Conservation (phyloP, 495 filamentous ascomycete species). For the Alectoria sarmentosa region DNA sequence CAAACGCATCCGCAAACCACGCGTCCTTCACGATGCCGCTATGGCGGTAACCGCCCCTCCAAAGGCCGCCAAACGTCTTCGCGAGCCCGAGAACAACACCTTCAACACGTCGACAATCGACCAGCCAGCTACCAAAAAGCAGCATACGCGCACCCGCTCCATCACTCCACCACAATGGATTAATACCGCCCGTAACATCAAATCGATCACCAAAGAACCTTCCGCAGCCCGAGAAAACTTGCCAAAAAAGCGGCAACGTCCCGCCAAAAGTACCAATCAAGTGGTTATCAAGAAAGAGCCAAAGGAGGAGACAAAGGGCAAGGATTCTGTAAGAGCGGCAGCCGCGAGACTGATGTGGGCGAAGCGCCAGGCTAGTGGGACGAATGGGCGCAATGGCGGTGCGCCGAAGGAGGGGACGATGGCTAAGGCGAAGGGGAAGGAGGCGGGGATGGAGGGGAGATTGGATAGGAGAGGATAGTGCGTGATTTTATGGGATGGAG, state of each 20-base stretch:
- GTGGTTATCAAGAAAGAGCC: conserved; percentile 30
- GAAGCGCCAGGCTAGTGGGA: conserved; percentile 12
- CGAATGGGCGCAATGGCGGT: conserved; percentile 13
- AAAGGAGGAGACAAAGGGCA: conserved; percentile 40
- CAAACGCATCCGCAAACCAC: conserved; percentile 30
- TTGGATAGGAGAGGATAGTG: neutral
- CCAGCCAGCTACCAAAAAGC: neutral
- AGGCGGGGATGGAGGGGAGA: neutral
- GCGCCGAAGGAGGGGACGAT: conserved; percentile 1
- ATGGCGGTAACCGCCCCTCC: neutral
- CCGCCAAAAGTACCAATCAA: conserved; percentile 26
- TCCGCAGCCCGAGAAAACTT: neutral
- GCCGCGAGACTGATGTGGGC: conserved; percentile 32
- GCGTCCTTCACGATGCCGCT: conserved; percentile 10
- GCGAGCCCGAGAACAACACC: neutral
- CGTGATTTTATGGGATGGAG: neutral
- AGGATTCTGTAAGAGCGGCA: conserved; percentile 43
- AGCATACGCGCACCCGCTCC: neutral
- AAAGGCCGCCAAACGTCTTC: neutral
- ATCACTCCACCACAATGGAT: neutral
- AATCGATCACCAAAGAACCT: neutral
- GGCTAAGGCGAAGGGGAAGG: neutral
- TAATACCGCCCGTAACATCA: neutral
- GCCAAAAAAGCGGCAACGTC: neutral
- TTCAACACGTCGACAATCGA: neutral